Percentiles rank a stretch among this genome's conserved stretches.
Evolutionary conservation across 1,284 basidiomycete genomes (phyloP).

Genomic region (Abortiporus biennis): DNA sequence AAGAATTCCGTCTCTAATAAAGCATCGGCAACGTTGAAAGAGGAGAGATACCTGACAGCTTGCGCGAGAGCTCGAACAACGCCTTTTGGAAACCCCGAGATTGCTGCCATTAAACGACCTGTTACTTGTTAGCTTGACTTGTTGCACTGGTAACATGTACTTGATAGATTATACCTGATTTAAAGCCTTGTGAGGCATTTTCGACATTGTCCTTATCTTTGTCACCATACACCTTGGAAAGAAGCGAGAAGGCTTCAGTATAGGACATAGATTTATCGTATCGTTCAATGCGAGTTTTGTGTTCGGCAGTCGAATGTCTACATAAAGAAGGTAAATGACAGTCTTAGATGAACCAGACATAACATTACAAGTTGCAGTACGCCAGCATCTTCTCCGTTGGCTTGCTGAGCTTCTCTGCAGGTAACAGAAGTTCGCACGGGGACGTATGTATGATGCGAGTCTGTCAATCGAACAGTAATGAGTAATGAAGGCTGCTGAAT

Average conservation of each 20-base stretch:
- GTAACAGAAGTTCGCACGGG: slow-evolving; percentile 81
- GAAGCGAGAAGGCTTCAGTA: slow-evolving; percentile 66
- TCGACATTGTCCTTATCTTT: slow-evolving; percentile 30
- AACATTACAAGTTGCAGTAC: slow-evolving; percentile 57
- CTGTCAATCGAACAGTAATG: slow-evolving; percentile 38
- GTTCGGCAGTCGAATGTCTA: slow-evolving; percentile 40
- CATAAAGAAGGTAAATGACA: neutral
- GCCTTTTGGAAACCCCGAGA: slow-evolving; percentile 68
- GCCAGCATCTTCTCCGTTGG: slow-evolving; percentile 75
- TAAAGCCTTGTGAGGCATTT: slow-evolving; percentile 45
- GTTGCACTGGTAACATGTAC: neutral
- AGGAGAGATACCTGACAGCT: slow-evolving; percentile 69
- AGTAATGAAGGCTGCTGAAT: neutral
- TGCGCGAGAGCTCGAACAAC: slow-evolving; percentile 77
- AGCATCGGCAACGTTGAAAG: slow-evolving; percentile 73
- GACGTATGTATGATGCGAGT: slow-evolving; percentile 79
- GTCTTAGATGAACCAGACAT: neutral
- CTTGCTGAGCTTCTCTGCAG: slow-evolving; percentile 55
- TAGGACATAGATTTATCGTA: slow-evolving; percentile 55
- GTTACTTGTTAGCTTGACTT: slow-evolving; percentile 3
- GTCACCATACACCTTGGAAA: slow-evolving; percentile 70
- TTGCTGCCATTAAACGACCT: slow-evolving; percentile 48
- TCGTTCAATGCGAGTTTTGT: slow-evolving; percentile 57
- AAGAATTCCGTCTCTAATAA: slow-evolving; percentile 77
- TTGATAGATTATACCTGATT: slow-evolving; percentile 32